These are phyloP conservation scores for Fusarium sterilihyphosum DNA, from an alignment of 2,329 filamentous ascomycete genomes.

Conservation along the genomic window DNA sequence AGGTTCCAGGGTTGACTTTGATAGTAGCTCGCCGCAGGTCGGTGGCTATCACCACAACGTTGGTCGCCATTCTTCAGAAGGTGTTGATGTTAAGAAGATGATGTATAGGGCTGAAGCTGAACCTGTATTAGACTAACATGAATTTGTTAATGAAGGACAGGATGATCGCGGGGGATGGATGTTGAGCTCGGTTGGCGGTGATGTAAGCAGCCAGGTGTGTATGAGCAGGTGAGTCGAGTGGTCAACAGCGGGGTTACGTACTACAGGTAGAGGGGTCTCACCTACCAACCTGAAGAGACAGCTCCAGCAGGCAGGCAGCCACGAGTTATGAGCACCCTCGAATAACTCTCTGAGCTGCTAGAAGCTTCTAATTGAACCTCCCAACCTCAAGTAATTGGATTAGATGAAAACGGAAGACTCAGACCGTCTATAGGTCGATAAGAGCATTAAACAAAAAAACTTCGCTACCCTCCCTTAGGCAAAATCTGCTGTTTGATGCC, in stretches of 20 bases:
- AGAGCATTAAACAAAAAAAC: not conserved
- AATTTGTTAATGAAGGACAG: not conserved
- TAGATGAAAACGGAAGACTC: not conserved
- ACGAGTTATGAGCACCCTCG: not conserved
- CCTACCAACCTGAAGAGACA: not conserved
- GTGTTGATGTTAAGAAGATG: not conserved
- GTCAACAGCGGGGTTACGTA: conserved; percentile 24
- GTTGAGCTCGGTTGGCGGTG: conserved; percentile 27
- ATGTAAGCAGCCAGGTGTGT: conserved; percentile 29
- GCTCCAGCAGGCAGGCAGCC: conserved; percentile 20
- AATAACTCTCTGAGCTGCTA: not conserved
- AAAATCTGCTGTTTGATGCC: not conserved
- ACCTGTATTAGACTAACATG: not conserved
- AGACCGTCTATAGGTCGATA: not conserved
- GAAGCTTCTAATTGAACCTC: conserved; percentile 12
- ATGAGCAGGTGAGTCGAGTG: not conserved
- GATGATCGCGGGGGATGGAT: conserved; percentile 9
- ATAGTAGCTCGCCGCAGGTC: conserved; percentile 80
- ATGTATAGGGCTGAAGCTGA: not conserved
- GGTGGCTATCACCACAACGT: conserved; percentile 87
- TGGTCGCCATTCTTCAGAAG: conserved; percentile 73
- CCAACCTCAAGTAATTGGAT: not conserved
- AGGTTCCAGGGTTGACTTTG: conserved; percentile 84
- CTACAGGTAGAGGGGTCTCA: not conserved
- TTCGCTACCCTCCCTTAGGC: not conserved